Percentiles rank a stretch among this genome's conserved stretches.
Conservation (phyloP, 345 rosid genomes). For the Heritiera littoralis region DNA sequence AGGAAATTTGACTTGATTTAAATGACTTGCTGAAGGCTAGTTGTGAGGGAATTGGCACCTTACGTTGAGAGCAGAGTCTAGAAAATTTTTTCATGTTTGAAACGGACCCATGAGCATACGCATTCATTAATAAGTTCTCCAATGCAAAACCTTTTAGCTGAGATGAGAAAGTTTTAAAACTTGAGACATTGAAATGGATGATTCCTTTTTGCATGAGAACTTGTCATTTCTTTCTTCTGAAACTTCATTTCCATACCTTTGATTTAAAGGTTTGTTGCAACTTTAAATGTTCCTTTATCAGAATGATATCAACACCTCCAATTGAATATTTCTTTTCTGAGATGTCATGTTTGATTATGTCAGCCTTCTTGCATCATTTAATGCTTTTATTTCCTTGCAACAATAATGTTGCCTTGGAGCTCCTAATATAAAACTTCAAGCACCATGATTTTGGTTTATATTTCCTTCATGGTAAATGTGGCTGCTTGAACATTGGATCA, state of each 20-base stretch:
- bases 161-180: not conserved
- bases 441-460: not conserved
- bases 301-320: constrained; percentile 5
- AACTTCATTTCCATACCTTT: constrained; percentile 3
- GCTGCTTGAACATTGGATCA: constrained; percentile 1
- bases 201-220: not conserved
- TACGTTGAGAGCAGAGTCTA: not conserved
- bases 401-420: not conserved
- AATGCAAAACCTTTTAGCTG: not conserved
- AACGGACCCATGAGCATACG: not conserved
- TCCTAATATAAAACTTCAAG: not conserved
- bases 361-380: not conserved
- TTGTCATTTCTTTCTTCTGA: not conserved
- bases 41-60: not conserved
- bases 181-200: not conserved
- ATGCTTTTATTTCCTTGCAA: not conserved
- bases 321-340: not conserved
- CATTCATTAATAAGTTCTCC: not conserved
- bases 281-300: not conserved
- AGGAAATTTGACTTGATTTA: not conserved
- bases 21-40: not conserved
- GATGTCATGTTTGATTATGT: not conserved
- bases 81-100: not conserved
- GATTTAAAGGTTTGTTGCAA: not conserved
- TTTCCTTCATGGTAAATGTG: not conserved